Evolutionary conservation across 2,329 filamentous ascomycete species (phyloP).

Genomic region (Fusarium penzigii): DNA sequence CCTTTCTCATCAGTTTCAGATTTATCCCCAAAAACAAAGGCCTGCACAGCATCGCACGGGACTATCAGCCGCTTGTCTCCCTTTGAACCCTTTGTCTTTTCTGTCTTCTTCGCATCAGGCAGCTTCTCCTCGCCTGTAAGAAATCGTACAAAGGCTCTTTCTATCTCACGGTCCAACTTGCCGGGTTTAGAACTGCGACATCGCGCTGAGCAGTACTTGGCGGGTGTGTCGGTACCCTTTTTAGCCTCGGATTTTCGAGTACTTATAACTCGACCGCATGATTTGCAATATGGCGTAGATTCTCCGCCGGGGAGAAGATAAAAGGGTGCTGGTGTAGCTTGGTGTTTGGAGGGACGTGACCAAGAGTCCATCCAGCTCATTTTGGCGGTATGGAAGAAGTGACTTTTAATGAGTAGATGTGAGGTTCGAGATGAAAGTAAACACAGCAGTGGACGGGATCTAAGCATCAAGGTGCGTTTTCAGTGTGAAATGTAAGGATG

Average conservation of each 20-base stretch:
- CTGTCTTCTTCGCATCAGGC: constrained; percentile 34
- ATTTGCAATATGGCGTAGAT: constrained; percentile 54
- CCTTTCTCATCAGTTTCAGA: neutral
- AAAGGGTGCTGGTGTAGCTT: constrained; percentile 51
- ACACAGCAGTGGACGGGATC: neutral
- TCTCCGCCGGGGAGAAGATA: constrained; percentile 52
- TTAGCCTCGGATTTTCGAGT: constrained; percentile 31
- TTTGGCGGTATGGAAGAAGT: neutral
- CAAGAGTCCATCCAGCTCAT: constrained; percentile 48
- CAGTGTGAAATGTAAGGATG: too few relatives aligned
- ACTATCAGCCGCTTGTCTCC: constrained; percentile 24
- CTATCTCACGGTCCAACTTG: constrained; percentile 52
- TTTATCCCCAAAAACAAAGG: constrained; percentile 12
- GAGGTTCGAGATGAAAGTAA: neutral
- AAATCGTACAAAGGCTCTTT: constrained; percentile 46
- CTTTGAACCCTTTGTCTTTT: constrained; percentile 43
- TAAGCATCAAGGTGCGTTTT: neutral
- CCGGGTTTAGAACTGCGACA: constrained; percentile 55
- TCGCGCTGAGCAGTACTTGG: constrained; percentile 58
- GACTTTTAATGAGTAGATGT: neutral
- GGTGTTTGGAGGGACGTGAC: constrained; percentile 41
- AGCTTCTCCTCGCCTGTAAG: constrained; percentile 18
- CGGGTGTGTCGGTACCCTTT: constrained; percentile 21
- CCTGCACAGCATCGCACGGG: constrained; percentile 12
- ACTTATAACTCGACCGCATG: constrained; percentile 58